Percentiles rank a stretch among this genome's conserved stretches.
phyloP scores from a whole-genome alignment of 345 rosid genomes.

The Orychophragmus violaceus region DNA sequence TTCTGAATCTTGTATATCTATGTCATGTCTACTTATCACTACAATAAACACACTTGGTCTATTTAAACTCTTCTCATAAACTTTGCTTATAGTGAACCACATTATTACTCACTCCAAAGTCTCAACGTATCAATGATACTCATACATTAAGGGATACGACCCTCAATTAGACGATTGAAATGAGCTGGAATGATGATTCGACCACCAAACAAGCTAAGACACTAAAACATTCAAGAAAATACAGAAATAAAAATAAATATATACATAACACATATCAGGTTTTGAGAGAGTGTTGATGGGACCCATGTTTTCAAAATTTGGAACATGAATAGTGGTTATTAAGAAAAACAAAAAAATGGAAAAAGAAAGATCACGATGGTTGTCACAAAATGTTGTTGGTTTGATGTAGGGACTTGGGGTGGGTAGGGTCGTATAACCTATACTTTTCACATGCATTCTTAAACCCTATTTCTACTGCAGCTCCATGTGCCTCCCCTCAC shows the following conservation, averaged over 20 bases:
- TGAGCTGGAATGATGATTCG: neutral
- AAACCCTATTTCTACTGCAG: conserved; percentile 36
- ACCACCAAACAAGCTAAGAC: neutral
- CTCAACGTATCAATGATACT: too few species aligned
- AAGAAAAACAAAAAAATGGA: conserved; percentile 6
- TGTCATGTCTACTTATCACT: too few species aligned
- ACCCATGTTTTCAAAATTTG: conserved; percentile 16
- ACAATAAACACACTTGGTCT: too few species aligned
- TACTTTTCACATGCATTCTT: conserved; percentile 33
- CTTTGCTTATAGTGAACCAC: too few species aligned
- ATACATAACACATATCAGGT: neutral
- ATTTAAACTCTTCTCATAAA: too few species aligned
- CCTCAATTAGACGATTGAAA: neutral
- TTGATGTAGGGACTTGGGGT: conserved; percentile 25
- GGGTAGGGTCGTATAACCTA: conserved; percentile 30
- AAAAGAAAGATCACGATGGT: conserved; percentile 31
- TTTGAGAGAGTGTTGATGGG: conserved; percentile 17
- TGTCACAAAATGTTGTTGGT: conserved; percentile 30
- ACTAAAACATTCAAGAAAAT: neutral
- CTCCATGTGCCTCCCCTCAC: conserved; percentile 36
- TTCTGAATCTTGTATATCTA: too few species aligned
- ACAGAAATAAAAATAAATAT: neutral
- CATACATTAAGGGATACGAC: neutral
- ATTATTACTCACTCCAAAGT: too few species aligned
- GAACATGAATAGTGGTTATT: conserved; percentile 28